phyloP scores from a whole-genome alignment of 2,329 filamentous ascomycete genomes.

The Clonostachys solani region DNA sequence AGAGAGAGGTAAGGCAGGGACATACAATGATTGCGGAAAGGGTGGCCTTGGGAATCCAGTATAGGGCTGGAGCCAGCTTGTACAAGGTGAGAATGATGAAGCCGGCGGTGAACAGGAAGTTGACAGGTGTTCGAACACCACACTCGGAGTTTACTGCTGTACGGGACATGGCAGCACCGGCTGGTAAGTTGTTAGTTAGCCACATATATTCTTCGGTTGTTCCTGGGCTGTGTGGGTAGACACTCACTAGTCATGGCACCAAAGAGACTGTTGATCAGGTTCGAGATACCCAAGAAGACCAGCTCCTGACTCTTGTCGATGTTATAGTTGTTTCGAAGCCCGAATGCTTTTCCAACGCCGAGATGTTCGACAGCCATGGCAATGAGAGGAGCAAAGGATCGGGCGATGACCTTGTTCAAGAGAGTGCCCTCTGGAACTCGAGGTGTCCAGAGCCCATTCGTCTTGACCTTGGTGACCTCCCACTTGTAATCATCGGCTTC shows the following conservation, averaged over 20 bases:
- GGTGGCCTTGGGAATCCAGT: conserved; percentile 65
- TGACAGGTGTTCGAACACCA: conserved; percentile 57
- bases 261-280: conserved; percentile 63
- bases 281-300: conserved; percentile 57
- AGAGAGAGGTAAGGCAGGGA: conserved; percentile 2
- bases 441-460: conserved; percentile 48
- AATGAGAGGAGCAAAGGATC: conserved; percentile 57
- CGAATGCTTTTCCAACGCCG: conserved; percentile 61
- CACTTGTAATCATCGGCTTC: conserved; percentile 43
- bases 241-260: conserved; percentile 47
- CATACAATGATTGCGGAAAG: conserved; percentile 57
- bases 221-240: not conserved
- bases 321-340: conserved; percentile 55
- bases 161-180: conserved; percentile 63
- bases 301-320: conserved; percentile 64
- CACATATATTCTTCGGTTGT: not conserved
- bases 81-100: conserved; percentile 60
- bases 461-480: conserved; percentile 51
- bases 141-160: conserved; percentile 65
- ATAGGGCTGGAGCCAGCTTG: conserved; percentile 54
- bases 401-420: conserved; percentile 46
- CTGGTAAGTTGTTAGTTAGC: not conserved
- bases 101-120: conserved; percentile 54
- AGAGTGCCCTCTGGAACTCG: conserved; percentile 39
- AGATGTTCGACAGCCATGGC: conserved; percentile 60